Evolutionary conservation across 2,329 filamentous ascomycete species (phyloP).

Genomic region (Ceratocystis alfenasii): DNA sequence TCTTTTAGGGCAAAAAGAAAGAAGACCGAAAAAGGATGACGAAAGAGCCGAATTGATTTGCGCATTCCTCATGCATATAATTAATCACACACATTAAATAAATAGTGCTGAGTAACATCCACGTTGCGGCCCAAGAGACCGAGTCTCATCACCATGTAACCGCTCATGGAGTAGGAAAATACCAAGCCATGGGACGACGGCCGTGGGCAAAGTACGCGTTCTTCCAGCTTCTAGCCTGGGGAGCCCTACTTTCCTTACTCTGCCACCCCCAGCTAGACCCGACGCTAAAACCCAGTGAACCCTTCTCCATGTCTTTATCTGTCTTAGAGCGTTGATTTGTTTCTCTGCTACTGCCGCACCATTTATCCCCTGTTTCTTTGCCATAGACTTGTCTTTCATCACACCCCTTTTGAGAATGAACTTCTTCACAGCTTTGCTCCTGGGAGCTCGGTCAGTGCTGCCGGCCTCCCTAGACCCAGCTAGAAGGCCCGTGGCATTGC

Average conservation of each 20-base stretch:
- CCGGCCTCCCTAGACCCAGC: too few species aligned
- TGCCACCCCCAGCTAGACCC: not conserved
- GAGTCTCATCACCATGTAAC: not conserved
- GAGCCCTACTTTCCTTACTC: too few species aligned
- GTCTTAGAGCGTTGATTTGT: not conserved
- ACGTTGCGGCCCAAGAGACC: too few species aligned
- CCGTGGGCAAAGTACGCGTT: not conserved
- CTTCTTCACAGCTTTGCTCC: not conserved
- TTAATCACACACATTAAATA: too few species aligned
- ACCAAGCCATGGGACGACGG: not conserved
- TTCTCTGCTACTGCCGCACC: constrained; percentile 1
- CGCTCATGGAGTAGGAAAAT: not conserved
- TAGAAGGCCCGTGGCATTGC: too few species aligned
- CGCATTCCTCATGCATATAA: too few species aligned
- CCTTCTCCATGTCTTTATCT: constrained; percentile 1
- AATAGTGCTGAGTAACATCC: too few species aligned
- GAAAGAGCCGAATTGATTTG: too few species aligned
- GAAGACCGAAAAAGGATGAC: not conserved
- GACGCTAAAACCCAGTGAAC: not conserved
- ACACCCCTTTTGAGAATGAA: not conserved
- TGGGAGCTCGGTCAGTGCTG: too few species aligned
- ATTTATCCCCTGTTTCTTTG: constrained; percentile 2
- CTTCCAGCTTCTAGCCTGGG: not conserved
- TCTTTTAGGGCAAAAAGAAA: not conserved
- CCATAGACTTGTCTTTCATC: not conserved